Evolutionary conservation across 371 early-diverging fungal genomes (phyloP).

Genomic region (Dinochytrium kinnereticum): DNA sequence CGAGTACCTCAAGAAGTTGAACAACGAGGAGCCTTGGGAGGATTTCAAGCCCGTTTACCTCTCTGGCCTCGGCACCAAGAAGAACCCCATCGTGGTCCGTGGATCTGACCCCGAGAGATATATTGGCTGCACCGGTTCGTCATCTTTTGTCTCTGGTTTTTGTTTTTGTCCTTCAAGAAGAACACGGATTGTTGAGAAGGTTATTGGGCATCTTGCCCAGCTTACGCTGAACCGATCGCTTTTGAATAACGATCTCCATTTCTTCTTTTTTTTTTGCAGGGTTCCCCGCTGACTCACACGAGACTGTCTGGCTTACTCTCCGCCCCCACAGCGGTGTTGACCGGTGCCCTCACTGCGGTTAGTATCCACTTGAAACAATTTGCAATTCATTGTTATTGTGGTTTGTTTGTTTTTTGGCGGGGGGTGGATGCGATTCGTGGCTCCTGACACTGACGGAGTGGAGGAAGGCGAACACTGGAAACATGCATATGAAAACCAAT

Average conservation of each 20-base stretch:
- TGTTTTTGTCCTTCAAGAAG: neutral
- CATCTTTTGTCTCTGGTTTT: conserved; percentile 9
- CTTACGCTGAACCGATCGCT: no score
- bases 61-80: conserved; percentile 78
- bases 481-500: no score
- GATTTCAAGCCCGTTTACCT: conserved; percentile 83
- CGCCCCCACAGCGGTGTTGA: conserved; percentile 70
- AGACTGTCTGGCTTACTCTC: conserved; percentile 80
- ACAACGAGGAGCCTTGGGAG: conserved; percentile 84
- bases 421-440: neutral
- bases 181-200: neutral
- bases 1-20: conserved; percentile 83
- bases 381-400: conserved; percentile 35
- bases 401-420: conserved; percentile 20
- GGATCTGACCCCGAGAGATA: conserved; percentile 84
- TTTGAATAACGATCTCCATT: no score
- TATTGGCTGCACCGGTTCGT: conserved; percentile 93
- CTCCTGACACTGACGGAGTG: no score
- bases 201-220: neutral
- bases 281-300: conserved; percentile 88
- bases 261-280: conserved; percentile 54
- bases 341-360: conserved; percentile 97
- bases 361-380: no score
- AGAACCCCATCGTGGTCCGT: conserved; percentile 85
- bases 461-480: no score